A percentile compares a stretch with the other conserved stretches of the same genome.
Conservation (phyloP, 495 filamentous ascomycete species). For the Penicillium riverlandense region DNA sequence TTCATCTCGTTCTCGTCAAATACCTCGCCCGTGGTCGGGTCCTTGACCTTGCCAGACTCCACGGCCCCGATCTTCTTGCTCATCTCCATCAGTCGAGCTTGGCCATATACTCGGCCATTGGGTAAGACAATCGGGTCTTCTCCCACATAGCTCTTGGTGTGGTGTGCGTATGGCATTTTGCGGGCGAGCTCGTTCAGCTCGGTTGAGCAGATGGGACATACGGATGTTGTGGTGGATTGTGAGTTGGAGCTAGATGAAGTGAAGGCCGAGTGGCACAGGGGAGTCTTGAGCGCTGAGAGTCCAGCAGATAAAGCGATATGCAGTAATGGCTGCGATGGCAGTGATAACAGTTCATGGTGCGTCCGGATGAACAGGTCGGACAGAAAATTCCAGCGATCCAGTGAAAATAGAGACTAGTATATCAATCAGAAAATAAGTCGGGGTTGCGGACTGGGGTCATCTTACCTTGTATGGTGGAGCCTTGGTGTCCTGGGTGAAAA, state of each 20-base stretch:
- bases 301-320: constrained; percentile 89
- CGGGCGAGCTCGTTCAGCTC: constrained; percentile 88
- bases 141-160: constrained; percentile 87
- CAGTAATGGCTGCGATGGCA: constrained; percentile 77
- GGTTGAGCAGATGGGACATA: constrained; percentile 92
- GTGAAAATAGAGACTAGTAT: constrained; percentile 61
- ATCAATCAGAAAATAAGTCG: constrained; percentile 1
- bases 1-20: constrained; percentile 56
- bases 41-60: constrained; percentile 60
- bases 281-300: constrained; percentile 91
- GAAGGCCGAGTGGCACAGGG: constrained; percentile 74
- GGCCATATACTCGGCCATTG: constrained; percentile 80
- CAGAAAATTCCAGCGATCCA: constrained; percentile 64
- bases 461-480: constrained; percentile 59
- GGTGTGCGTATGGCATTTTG: constrained; percentile 86
- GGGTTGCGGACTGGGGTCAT: background rate
- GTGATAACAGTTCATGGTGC: constrained; percentile 78
- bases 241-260: constrained; percentile 52
- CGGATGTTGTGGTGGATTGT: constrained; percentile 50
- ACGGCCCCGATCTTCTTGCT: constrained; percentile 55
- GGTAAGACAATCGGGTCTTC: constrained; percentile 79
- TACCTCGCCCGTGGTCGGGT: constrained; percentile 68
- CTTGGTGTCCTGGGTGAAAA: constrained; percentile 55
- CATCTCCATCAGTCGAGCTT: constrained; percentile 63
- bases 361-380: constrained; percentile 79